phyloP scores from a whole-genome alignment of 257 asterid genomes.

The Anisodus tanguticus region DNA sequence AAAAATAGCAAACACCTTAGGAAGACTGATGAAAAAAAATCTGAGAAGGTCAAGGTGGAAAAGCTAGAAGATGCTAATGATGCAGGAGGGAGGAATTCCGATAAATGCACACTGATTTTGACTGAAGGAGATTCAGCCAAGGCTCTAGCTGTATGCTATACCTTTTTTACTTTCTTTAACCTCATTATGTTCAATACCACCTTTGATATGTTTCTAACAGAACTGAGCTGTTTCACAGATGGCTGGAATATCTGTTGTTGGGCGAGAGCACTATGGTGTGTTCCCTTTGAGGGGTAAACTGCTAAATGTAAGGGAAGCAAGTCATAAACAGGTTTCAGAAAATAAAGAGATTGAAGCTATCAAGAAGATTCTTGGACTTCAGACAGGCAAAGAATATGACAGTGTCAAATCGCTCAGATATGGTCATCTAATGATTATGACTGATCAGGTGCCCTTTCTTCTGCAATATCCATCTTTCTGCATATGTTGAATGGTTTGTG shows the following conservation, averaged over 20 bases:
- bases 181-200: neutral
- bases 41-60: slow-evolving; percentile 61
- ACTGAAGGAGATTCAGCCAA: slow-evolving; percentile 99
- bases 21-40: slow-evolving; percentile 89
- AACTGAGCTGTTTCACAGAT: slow-evolving; percentile 49
- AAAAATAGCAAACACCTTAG: slow-evolving; percentile 86
- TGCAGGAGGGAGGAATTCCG: slow-evolving; percentile 87
- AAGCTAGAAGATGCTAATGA: slow-evolving; percentile 91
- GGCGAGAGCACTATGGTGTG: slow-evolving; percentile 90
- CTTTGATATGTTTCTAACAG: slow-evolving; percentile 28
- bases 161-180: neutral
- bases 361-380: slow-evolving; percentile 91
- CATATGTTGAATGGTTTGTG: slow-evolving; percentile 10
- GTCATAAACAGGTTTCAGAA: slow-evolving; percentile 73
- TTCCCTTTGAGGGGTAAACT: slow-evolving; percentile 93
- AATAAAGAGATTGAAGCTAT: slow-evolving; percentile 79
- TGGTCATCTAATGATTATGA: slow-evolving; percentile 98
- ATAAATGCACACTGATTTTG: slow-evolving; percentile 86
- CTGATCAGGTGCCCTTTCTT: slow-evolving; percentile 76
- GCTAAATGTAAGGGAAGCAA: slow-evolving; percentile 97
- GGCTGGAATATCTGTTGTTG: slow-evolving; percentile 90
- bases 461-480: neutral
- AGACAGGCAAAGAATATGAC: slow-evolving; percentile 78
- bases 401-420: slow-evolving; percentile 81
- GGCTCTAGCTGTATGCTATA: slow-evolving; percentile 86